Evolutionary conservation across 1,284 basidiomycete genomes (phyloP), one percentile per base, ranked within the genome.

Genomic region (Sphaerobolus stellatus): DNA sequence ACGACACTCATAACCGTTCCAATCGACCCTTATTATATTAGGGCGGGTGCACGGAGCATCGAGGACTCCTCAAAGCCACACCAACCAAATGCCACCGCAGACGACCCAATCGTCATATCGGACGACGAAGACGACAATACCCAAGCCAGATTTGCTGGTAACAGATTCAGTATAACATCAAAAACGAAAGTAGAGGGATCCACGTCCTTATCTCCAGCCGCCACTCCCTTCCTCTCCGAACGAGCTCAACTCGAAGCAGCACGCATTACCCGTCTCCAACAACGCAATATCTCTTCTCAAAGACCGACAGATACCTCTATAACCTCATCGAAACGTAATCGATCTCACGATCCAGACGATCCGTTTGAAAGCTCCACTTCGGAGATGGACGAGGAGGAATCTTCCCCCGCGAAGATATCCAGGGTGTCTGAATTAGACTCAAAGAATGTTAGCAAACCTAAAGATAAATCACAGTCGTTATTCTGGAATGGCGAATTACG

Each of bases 401-500:
- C 56, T 4, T 34, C 46, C 24, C 5, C 38, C 20, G 50, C 52
- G 38, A 50, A 49, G 48, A 31, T 41, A 8, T 31, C n/a, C 31
- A 36, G n/a, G 5, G 4, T 25, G 9, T 28, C 46, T 18, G 44
- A 18, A 24, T n/a, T n/a, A n/a, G 43, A 14, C 36, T 44, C 28
- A 52, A 11, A 61, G 45, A n/a, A n/a, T n/a, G n/a, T n/a, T n/a
- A n/a, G n/a, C n/a, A n/a, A n/a, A n/a, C n/a, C n/a, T n/a, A n/a
- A n/a, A n/a, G n/a, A n/a, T n/a, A n/a, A n/a, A n/a, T n/a, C n/a
- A n/a, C n/a, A n/a, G n/a, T 22, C 34, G 13, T 43, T 81, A 2
- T 90, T 86, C 67, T 88, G 83, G 81, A 73, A 84, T 45, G 88
- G 87, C 5, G 86, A 87, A 65, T 67, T 88, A 47, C 78, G 89